Evolutionary conservation across 2,329 filamentous ascomycete species (phyloP).

Genomic region (Fusarium circinatum): DNA sequence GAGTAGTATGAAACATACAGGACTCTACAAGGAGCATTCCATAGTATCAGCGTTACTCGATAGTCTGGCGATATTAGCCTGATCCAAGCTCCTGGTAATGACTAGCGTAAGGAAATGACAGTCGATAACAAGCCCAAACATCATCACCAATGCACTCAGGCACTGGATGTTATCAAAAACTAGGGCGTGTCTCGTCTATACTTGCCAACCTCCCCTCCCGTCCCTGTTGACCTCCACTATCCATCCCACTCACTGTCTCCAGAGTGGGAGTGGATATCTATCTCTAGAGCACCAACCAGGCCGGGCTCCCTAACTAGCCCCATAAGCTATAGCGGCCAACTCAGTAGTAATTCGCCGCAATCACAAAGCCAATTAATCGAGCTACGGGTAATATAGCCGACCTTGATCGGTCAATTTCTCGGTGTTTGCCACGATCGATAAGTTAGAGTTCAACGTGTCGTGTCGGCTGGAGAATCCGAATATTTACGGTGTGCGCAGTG

Average conservation of each 20-base stretch:
- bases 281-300: background rate
- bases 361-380: background rate
- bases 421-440: background rate
- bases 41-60: background rate
- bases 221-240: background rate
- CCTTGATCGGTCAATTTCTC: background rate
- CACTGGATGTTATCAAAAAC: background rate
- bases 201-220: slow-evolving; percentile 2
- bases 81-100: background rate
- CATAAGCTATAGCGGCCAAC: background rate
- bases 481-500: background rate
- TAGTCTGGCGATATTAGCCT: background rate
- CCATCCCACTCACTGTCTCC: background rate
- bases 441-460: background rate
- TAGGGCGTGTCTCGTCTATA: slow-evolving; percentile 6
- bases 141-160: background rate
- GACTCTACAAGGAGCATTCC: background rate
- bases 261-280: background rate
- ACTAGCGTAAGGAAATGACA: background rate
- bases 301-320: background rate
- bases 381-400: background rate
- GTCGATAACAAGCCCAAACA: background rate
- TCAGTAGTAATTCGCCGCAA: background rate
- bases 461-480: slow-evolving; percentile 5
- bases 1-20: too few relatives aligned